Base-by-base conservation (phyloP, 139 green algal genomes). In the Protoeuglena noctilucae region DNA sequence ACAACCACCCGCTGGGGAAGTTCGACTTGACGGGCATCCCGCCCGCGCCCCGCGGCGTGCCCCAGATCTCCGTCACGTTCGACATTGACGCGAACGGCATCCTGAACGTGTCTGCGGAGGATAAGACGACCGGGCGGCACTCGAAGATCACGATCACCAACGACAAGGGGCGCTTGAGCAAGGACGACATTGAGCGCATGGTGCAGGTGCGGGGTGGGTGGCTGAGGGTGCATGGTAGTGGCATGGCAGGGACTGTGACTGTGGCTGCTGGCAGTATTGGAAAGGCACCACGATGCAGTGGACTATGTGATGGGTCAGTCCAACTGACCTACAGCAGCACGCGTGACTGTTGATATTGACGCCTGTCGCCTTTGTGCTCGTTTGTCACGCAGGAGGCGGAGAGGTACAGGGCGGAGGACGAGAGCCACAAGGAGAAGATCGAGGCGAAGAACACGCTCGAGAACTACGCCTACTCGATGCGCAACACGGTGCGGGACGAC, bases 1-100 rank as follows among this genome's bases (percentile, higher is more conserved):
- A 95, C 78, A 93, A 92, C 78, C 77, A 93, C 70, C 75, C 81
- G 69, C 75, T 95, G 70, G 86, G 86, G n/a, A 66, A 88, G 61
- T 93, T 94, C 62, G 80, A 92, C 53, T 70, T 94, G 26, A 88
- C 63, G 19, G 85, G 86, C 69, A 93, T 95, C 61, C 84, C 86
- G 4, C 72, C 86, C 30, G 85, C 86, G 25, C 78, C 85, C 0
- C 68, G 84, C 22, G 85, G 85, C 28, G 68, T 66, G 0, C 82
- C 86, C 18, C 81, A 94, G 71, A 88, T 94, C 53, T 74, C 87
- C 3, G 53, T 60, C n/a, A 60, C 53, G 21, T 71, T 73, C 22
- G 58, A 88, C 64, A 78, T 95, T 16, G 85, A 95, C 58, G 81
- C 86, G 55, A 91, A 94, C 66, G 82, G 85, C 58, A 94, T 94